A percentile compares a stretch with the other conserved stretches of the same genome.
phyloP scores from a whole-genome alignment of 75 land plant species.

The Cunninghamia lanceolata region DNA sequence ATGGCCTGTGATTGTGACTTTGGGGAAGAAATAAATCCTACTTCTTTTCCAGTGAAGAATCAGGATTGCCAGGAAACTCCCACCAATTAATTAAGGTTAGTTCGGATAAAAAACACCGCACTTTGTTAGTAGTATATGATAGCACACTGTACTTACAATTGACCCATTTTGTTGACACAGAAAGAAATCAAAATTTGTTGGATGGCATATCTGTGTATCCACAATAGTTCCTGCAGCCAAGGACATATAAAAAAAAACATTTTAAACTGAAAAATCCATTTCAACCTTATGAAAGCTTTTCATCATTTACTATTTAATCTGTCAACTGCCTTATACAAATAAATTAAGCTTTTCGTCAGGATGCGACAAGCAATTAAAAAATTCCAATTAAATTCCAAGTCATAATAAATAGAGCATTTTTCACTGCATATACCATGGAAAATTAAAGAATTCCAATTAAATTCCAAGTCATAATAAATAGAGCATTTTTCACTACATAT shows the following conservation, averaged over 20 bases:
- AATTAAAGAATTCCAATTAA: slow-evolving; percentile 41
- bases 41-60: slow-evolving; percentile 80
- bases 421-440: not conserved
- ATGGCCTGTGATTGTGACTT: too few relatives aligned
- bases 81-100: too few relatives aligned
- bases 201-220: not conserved
- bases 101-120: slow-evolving; percentile 23
- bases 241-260: too few relatives aligned
- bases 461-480: too few relatives aligned
- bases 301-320: not conserved
- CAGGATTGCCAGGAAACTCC: slow-evolving; percentile 71
- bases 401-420: not conserved
- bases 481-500: not conserved
- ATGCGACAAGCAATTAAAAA: not conserved
- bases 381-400: slow-evolving; percentile 36
- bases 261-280: not conserved
- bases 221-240: not conserved
- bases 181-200: too few relatives aligned
- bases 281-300: not conserved
- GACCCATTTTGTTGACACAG: too few relatives aligned
- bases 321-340: too few relatives aligned
- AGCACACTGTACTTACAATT: too few relatives aligned
- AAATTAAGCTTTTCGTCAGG: not conserved
- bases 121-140: too few relatives aligned
- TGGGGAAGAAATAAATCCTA: too few relatives aligned